Base-by-base conservation (phyloP, 2,329 filamentous ascomycete genomes). In the Drechslerella coelobrocha region DNA sequence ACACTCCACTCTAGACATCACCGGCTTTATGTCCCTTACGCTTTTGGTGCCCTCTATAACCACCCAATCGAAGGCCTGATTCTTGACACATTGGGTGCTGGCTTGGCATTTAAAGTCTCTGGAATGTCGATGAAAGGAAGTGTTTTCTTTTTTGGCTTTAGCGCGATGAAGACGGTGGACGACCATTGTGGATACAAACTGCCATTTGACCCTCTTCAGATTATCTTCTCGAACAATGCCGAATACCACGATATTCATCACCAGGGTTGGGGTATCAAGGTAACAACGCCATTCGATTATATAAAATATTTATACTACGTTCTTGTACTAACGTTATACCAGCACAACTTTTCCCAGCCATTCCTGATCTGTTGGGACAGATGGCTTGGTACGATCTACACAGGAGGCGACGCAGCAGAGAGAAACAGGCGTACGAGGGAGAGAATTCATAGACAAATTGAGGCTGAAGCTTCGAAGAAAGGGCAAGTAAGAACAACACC, bases 241-340 rank as follows among this genome's bases (percentile, higher is more conserved):
- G 89, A 88, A 34, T 99, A 97, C 80, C 94, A 99, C 78, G 94
- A 99, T 77, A 93, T 99, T 68, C 94, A 99, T 80, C 94, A 99
- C 81, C 94, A 99, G 81, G 95, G 90, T 80, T 97, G 93, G 92
- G 94, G 94, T 63, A 96, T 99, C 84, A 99, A 97, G 77, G 82
- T 80, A 53, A 81, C 54, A 12, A 41, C 14, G 17, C n/a, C 17
- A 4, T 8, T 34, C 14, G 26, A 48, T 23, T 37, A 10, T 26
- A 17, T n/a, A 12, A 24, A 39, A 50, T 54, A 47, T 59, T 73
- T 24, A 71, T 48, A 31, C 3, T 24, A 48, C 51, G 10, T 48
- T 34, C 8, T 60, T 9, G 12, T 10, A 19, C 59, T 68, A 50
- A 72, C 27, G 8, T 53, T 53, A 5, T 43, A 26, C 14, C 48